Evolutionary conservation across 2,329 filamentous ascomycete species (phyloP), one percentile per base, ranked within the genome.

Genomic region (Fusarium fujikuroi): DNA sequence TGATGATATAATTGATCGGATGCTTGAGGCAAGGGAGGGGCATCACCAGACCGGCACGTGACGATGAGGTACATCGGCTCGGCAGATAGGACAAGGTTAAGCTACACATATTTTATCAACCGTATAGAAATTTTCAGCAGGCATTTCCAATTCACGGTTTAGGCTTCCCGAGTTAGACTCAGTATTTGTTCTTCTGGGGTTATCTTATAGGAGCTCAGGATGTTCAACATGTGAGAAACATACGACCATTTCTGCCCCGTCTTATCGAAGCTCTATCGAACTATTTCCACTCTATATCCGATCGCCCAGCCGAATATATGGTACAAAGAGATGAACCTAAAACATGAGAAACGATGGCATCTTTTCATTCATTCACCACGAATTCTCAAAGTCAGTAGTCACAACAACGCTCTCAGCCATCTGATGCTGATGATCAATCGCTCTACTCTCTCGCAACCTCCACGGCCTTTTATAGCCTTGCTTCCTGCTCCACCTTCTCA

Each of bases 101-200:
- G 15, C 49, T 11, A 7, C 9, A 18, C 12, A 0, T 25, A 12
- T 5, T 7, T 8, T 3, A 37, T 53, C 2, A 2, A 1, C 3
- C 2, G 0, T 37, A 36, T 11, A 9, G 49, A 25, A 3, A 0
- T 21, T 11, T 15, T 2, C 12, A 9, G 4, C 1, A 2, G 0
- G 3, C 25, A 18, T 40, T 14, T 18, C 0, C 10, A 7, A 12
- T 1, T 6, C 25, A 5, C 25, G 5, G 25, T 25, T 25, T 25
- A 25, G 25, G 25, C 5, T 25, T 25, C 25, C 25, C 5, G 25
- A 25, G 25, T 25, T 25, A 25, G 25, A 25, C 5, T 25, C 5
- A 25, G 25, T 25, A 25, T 25, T 25, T 25, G 5, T 25, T 6
- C 25, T 25, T 25, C 25, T 25, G 5, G 25, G 25, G 25, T 25